These are phyloP conservation scores for Agrostemma githago DNA, from an alignment of 148 eudicot genomes.

Conservation along the genomic window DNA sequence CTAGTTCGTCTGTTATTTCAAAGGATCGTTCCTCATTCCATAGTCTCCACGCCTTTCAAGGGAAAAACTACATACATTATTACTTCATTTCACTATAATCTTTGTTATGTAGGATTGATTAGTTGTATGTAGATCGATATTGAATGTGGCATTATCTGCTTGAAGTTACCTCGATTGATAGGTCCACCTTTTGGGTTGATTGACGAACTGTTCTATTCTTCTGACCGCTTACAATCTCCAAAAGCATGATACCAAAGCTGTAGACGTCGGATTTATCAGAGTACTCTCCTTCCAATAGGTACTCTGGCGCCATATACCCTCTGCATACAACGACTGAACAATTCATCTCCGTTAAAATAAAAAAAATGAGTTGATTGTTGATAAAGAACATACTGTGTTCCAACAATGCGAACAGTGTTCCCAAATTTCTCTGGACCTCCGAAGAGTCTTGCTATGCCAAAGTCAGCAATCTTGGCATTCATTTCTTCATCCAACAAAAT, in stretches of 20 bases:
- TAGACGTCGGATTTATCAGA: constrained; percentile 44
- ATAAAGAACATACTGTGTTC: constrained; percentile 17
- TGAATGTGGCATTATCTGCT: background rate
- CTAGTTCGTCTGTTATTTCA: constrained; percentile 6
- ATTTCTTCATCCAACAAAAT: constrained; percentile 30
- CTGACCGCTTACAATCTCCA: constrained; percentile 27
- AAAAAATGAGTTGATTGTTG: no score
- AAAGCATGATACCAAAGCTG: constrained; percentile 36
- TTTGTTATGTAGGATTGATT: background rate
- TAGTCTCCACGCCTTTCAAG: constrained; percentile 18
- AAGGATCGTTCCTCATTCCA: constrained; percentile 13
- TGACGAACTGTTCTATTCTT: background rate
- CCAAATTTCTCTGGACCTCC: constrained; percentile 43
- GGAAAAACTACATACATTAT: no score
- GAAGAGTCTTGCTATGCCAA: constrained; percentile 56
- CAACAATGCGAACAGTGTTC: constrained; percentile 40
- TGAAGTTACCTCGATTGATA: background rate
- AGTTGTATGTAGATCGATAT: background rate
- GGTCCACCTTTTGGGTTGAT: background rate
- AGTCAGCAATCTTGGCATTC: constrained; percentile 59
- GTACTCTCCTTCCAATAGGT: constrained; percentile 29
- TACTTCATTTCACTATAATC: background rate
- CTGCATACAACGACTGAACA: background rate
- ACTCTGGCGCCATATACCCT: constrained; percentile 24
- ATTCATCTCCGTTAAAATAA: background rate